These are phyloP conservation scores for Aspergillus carbonarius DNA, from an alignment of 2,329 filamentous ascomycete species.

Conservation along the genomic window DNA sequence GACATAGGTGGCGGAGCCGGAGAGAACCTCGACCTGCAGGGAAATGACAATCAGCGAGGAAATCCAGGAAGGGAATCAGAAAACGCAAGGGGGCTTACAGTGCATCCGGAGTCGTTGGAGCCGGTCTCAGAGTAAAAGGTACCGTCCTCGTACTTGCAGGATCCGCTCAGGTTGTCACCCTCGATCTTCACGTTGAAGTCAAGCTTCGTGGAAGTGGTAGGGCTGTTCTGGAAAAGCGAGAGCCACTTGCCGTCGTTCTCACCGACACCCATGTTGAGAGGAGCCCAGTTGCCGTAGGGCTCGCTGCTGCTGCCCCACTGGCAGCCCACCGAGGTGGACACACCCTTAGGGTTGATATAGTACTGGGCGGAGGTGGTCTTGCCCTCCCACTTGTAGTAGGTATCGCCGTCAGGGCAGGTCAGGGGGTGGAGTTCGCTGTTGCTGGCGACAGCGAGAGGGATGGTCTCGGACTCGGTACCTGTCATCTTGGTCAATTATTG, in stretches of 20 bases:
- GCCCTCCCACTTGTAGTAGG: constrained; percentile 77
- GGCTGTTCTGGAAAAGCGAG: constrained; percentile 79
- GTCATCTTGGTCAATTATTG: constrained; percentile 2
- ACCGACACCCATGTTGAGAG: constrained; percentile 81
- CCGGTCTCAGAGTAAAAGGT: constrained; percentile 56
- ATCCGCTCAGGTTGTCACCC: constrained; percentile 60
- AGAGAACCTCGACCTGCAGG: constrained; percentile 48
- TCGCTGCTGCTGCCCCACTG: constrained; percentile 66
- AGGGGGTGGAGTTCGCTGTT: constrained; percentile 63
- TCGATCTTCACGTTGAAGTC: constrained; percentile 76
- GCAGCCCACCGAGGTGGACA: constrained; percentile 67
- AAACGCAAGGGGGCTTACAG: constrained; percentile 60
- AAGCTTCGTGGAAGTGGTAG: constrained; percentile 68
- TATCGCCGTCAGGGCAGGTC: constrained; percentile 70
- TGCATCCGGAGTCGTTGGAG: constrained; percentile 66
- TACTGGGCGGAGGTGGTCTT: constrained; percentile 85
- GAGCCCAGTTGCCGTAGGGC: constrained; percentile 77
- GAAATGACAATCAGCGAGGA: neutral
- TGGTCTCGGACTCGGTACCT: constrained; percentile 78
- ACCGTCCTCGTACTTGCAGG: constrained; percentile 67
- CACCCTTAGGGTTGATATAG: constrained; percentile 86
- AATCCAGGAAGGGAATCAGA: too few species aligned
- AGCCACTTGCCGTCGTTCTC: constrained; percentile 72
- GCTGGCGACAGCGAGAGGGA: constrained; percentile 64
- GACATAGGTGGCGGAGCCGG: constrained; percentile 52